Percentiles rank a stretch among this genome's conserved stretches.
phyloP scores from a whole-genome alignment of 1,139 yeast species.

The Starmera stellimalicola region DNA sequence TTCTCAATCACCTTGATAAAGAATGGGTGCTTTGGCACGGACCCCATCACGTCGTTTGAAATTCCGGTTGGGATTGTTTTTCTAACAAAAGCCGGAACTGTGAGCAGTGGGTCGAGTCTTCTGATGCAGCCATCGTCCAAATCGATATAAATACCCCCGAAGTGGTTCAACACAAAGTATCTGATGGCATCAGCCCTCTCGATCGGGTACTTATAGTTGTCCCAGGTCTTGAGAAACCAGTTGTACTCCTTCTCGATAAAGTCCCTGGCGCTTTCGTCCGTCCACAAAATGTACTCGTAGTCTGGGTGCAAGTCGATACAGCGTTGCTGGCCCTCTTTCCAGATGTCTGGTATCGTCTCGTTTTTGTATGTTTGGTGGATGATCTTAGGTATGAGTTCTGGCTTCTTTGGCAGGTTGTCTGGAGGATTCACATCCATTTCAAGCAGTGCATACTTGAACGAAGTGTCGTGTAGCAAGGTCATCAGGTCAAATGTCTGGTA shows the following conservation, averaged over 20 bases:
- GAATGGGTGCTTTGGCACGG: conserved; percentile 81
- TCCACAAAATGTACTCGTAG: conserved; percentile 83
- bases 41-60: conserved; percentile 89
- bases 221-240: conserved; percentile 80
- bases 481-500: conserved; percentile 68
- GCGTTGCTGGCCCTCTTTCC: conserved; percentile 71
- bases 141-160: conserved; percentile 88
- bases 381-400: conserved; percentile 69
- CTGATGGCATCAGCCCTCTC: conserved; percentile 91
- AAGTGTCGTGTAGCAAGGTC: conserved; percentile 65
- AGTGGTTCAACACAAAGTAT: conserved; percentile 72
- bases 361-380: conserved; percentile 91
- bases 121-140: conserved; percentile 82
- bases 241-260: conserved; percentile 73
- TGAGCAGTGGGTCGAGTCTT: conserved; percentile 66
- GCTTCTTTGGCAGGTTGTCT: conserved; percentile 30
- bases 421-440: conserved; percentile 47
- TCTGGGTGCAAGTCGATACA: conserved; percentile 79
- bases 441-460: conserved; percentile 51
- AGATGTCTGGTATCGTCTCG: conserved; percentile 62
- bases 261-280: conserved; percentile 74
- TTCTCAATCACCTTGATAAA: conserved; percentile 62
- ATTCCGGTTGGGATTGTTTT: conserved; percentile 88
- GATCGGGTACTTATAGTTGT: conserved; percentile 68
- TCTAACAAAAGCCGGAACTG: conserved; percentile 78